Evolutionary conservation across 768 basidiomycete species (phyloP).

Genomic region (Mycena crocata): DNA sequence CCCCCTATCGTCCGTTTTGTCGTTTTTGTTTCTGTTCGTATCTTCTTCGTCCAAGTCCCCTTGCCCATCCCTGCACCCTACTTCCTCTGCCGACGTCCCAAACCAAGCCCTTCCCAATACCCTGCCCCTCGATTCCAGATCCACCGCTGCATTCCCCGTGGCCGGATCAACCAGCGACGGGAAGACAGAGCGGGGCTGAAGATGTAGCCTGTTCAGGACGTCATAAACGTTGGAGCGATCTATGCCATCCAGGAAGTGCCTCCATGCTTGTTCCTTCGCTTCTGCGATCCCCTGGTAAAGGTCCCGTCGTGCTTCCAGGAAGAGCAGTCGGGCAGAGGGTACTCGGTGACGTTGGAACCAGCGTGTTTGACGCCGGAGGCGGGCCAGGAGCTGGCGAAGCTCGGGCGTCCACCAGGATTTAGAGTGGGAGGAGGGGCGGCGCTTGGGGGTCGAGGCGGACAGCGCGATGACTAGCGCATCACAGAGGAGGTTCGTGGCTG

Average conservation of each 20-base stretch:
- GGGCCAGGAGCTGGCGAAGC: neutral
- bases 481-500: neutral
- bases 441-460: neutral
- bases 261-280: neutral
- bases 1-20: neutral
- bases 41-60: neutral
- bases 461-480: neutral
- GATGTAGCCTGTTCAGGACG: neutral
- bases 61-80: neutral
- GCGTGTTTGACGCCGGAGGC: neutral
- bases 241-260: neutral
- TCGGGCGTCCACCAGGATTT: neutral
- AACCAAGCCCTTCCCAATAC: conserved; percentile 4
- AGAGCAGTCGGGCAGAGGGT: neutral
- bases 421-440: neutral
- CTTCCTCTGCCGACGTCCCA: neutral
- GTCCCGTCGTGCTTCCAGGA: neutral
- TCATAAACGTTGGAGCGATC: neutral
- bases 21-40: neutral
- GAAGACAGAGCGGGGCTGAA: neutral
- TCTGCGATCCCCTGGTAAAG: neutral
- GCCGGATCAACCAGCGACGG: conserved; percentile 9
- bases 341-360: neutral
- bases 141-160: neutral
- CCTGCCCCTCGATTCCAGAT: neutral